These are phyloP conservation scores for Nematodospora valgi DNA, from an alignment of 805 yeast species.

Conservation along the genomic window DNA sequence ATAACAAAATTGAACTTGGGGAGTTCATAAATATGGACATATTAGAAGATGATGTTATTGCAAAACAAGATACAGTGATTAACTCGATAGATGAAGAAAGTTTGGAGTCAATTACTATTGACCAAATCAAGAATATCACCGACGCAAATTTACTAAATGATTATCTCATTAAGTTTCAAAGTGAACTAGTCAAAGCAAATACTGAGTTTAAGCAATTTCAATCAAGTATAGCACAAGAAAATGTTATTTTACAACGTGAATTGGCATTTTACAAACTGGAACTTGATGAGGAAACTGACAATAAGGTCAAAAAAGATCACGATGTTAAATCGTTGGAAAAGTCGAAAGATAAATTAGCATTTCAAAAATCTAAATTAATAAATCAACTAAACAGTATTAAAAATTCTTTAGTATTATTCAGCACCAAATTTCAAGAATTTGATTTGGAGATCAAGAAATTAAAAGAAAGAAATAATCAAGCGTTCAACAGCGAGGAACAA, in stretches of 20 bases:
- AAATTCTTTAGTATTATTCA: slow-evolving; percentile 16
- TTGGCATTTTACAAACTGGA: slow-evolving; percentile 33
- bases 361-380: slow-evolving; percentile 27
- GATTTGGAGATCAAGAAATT: slow-evolving; percentile 16
- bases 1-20: slow-evolving; percentile 7
- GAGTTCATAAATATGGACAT: slow-evolving; percentile 3
- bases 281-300: slow-evolving; percentile 31
- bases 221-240: slow-evolving; percentile 12
- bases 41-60: slow-evolving; percentile 8
- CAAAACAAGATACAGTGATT: background rate
- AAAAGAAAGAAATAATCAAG: slow-evolving; percentile 20
- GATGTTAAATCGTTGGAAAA: slow-evolving; percentile 30
- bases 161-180: slow-evolving; percentile 24
- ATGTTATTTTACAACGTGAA: slow-evolving; percentile 22
- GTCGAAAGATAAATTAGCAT: slow-evolving; percentile 29
- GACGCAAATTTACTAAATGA: slow-evolving; percentile 18
- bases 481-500: slow-evolving; percentile 19
- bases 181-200: slow-evolving; percentile 20
- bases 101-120: slow-evolving; percentile 10
- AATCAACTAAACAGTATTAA: slow-evolving; percentile 20
- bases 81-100: slow-evolving; percentile 1
- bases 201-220: slow-evolving; percentile 19
- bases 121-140: slow-evolving; percentile 16
- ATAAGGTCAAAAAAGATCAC: slow-evolving; percentile 24
- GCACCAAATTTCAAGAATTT: slow-evolving; percentile 18